Base-by-base conservation (phyloP, 2,329 filamentous ascomycete genomes). In the Ceratocystis destructans region DNA sequence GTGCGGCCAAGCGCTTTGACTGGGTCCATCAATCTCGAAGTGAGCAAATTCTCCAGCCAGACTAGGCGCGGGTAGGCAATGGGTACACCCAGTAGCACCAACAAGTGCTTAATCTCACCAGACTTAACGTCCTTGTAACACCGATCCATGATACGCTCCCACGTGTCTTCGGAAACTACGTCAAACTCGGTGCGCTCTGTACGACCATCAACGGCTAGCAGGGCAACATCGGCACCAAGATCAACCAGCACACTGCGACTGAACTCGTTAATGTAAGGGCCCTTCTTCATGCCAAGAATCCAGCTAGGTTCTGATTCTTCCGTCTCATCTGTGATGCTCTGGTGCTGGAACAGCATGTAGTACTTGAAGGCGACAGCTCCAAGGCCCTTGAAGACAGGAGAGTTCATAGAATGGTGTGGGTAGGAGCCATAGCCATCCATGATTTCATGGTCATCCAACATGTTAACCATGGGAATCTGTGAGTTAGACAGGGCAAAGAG, bases 261-360 rank as follows among this genome's bases (percentile, higher is more conserved):
- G 33, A 83, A 79, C 74, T 97, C 88, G 22, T 86, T 83, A 73
- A 99, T 96, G 73, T 96, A 99, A 0, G 93, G 92, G 0, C 95
- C 95, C 2, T 87, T 89, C 44, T 82, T 79, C 28, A 82, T 78
- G 5, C 94, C 94, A 3, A 97, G 77, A 20, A 95, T 78, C 94
- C 94, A 97, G 73, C 90, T 96, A 1, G 93, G 90, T 74, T 99
- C 95, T 2, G 88, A 83, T 45, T 82, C 79, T 70, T 95, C 87
- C 0, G 87, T 90, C 77, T 99, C 94, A 59, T 87, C 83, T 0
- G 84, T 78, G 2, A 96, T 80, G 70, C 88, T 96, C 75, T 99
- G 95, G 71, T 99, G 94, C 75, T 99, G 94, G 78, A 99, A 99
- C 7, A 99, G 82, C 86, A 99, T 87, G 72, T 99, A 99, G 76